A percentile compares a stretch with the other conserved stretches of the same genome.
phyloP scores from a whole-genome alignment of 495 filamentous ascomycete species.

The Penicillium egyptiacum region DNA sequence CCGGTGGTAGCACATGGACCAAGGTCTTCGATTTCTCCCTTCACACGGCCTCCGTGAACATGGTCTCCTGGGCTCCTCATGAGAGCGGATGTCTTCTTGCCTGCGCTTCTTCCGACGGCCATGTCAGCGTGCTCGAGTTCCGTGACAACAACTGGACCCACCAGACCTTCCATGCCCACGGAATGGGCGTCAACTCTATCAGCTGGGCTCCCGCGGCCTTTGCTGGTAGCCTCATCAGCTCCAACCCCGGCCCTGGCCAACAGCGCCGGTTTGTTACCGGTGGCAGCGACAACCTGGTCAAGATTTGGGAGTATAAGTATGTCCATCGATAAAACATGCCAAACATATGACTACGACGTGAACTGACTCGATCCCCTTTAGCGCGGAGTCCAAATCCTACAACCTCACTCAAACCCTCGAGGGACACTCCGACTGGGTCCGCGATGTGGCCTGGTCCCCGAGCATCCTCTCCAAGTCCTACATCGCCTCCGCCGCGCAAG shows the following conservation, averaged over 20 bases:
- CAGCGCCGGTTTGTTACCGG: constrained; percentile 86
- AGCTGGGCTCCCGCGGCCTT: constrained; percentile 86
- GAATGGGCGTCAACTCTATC: constrained; percentile 89
- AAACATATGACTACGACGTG: neutral
- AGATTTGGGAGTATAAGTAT: constrained; percentile 78
- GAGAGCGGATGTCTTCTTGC: constrained; percentile 93
- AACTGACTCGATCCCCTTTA: constrained; percentile 25
- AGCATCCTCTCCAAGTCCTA: constrained; percentile 92
- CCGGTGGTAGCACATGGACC: constrained; percentile 61
- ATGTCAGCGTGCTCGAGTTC: constrained; percentile 91
- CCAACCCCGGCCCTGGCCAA: constrained; percentile 58
- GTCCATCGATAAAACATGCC: constrained; percentile 5
- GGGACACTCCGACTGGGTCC: constrained; percentile 96
- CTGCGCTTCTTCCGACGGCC: constrained; percentile 89
- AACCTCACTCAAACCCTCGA: constrained; percentile 53
- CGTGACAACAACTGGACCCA: constrained; percentile 86
- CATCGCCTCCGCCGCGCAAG: constrained; percentile 91
- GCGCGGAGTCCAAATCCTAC: constrained; percentile 56
- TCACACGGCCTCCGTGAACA: constrained; percentile 93
- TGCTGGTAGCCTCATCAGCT: constrained; percentile 76
- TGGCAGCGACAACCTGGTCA: constrained; percentile 87
- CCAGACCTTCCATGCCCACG: constrained; percentile 87
- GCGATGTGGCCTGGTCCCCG: constrained; percentile 95
- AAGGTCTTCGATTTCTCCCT: constrained; percentile 86
- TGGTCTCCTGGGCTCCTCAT: constrained; percentile 95